Conservation (phyloP, 2,329 filamentous ascomycete species). For the Pseudogymnoascus pannorum region DNA sequence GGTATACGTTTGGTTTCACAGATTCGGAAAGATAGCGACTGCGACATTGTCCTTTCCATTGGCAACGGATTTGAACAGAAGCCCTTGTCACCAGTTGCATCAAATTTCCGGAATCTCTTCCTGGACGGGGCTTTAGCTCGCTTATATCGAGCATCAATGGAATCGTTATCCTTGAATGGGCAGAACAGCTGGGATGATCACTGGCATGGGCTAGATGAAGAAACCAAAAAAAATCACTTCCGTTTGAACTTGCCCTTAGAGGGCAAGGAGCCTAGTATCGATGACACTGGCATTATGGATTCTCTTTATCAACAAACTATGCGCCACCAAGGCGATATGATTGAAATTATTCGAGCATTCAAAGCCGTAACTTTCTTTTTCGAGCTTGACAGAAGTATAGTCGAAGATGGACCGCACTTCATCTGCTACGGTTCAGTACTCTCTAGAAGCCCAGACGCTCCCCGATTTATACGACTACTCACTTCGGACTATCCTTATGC, state of each 20-base stretch:
- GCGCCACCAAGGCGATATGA: constrained; percentile 12
- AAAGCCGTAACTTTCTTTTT: constrained; percentile 22
- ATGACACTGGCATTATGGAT: constrained; percentile 18
- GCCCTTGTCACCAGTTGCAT: constrained; percentile 14
- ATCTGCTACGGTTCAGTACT: constrained; percentile 17
- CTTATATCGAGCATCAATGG: constrained; percentile 20
- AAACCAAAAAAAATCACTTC: constrained; percentile 18
- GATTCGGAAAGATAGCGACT: constrained; percentile 16
- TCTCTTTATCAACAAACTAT: constrained; percentile 14
- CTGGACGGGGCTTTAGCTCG: constrained; percentile 15
- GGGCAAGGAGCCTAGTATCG: constrained; percentile 16
- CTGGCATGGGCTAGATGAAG: constrained; percentile 17
- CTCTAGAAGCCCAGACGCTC: constrained; percentile 17
- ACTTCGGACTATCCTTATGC: constrained; percentile 12
- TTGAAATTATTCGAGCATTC: constrained; percentile 14
- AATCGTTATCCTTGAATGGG: constrained; percentile 20
- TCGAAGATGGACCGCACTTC: constrained; percentile 14
- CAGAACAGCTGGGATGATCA: constrained; percentile 20
- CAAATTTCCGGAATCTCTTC: constrained; percentile 18
- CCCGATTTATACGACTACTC: constrained; percentile 15
- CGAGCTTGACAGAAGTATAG: constrained; percentile 15
- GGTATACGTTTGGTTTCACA: constrained; percentile 14
- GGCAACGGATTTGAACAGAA: constrained; percentile 17
- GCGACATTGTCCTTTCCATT: constrained; percentile 18
- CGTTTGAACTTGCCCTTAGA: constrained; percentile 19